Evolutionary conservation across 257 asterid genomes (phyloP).

Genomic region (Ilex aquifolium): DNA sequence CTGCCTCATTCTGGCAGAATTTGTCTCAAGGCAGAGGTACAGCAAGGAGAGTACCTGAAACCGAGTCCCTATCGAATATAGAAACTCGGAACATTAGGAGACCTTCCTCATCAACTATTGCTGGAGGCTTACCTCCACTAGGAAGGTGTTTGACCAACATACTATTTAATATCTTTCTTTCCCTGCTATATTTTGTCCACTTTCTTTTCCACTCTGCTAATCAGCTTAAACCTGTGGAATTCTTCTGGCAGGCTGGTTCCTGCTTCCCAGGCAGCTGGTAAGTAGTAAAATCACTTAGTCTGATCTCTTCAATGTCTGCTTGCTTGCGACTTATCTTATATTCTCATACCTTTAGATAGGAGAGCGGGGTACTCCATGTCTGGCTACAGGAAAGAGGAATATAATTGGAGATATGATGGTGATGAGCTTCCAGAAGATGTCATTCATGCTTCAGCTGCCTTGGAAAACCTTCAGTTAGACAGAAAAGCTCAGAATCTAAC

Average conservation of each 20-base stretch:
- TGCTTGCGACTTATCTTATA: constrained; percentile 9
- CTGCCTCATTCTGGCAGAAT: constrained; percentile 45
- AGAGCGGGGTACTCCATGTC: constrained; percentile 82
- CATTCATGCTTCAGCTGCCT: constrained; percentile 71
- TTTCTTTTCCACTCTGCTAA: constrained; percentile 4
- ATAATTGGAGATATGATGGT: constrained; percentile 74
- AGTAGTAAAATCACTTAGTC: constrained; percentile 20
- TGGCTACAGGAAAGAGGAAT: constrained; percentile 88
- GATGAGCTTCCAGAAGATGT: constrained; percentile 78
- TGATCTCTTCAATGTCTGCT: neutral
- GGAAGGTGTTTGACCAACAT: constrained; percentile 59
- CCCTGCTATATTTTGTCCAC: neutral
- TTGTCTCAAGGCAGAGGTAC: constrained; percentile 82
- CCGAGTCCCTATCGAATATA: constrained; percentile 50
- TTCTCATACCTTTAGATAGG: constrained; percentile 47
- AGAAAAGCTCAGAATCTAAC: constrained; percentile 83
- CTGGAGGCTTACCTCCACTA: constrained; percentile 90
- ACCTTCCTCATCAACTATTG: constrained; percentile 78
- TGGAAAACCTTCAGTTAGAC: constrained; percentile 93
- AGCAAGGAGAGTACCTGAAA: constrained; percentile 64
- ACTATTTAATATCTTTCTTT: neutral
- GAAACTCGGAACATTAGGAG: constrained; percentile 67
- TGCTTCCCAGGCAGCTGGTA: constrained; percentile 75
- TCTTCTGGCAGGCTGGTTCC: constrained; percentile 69
- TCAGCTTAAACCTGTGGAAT: constrained; percentile 20